These are phyloP conservation scores for Rhodotorula babjevae DNA, from an alignment of 768 basidiomycete genomes.

Conservation along the genomic window DNA sequence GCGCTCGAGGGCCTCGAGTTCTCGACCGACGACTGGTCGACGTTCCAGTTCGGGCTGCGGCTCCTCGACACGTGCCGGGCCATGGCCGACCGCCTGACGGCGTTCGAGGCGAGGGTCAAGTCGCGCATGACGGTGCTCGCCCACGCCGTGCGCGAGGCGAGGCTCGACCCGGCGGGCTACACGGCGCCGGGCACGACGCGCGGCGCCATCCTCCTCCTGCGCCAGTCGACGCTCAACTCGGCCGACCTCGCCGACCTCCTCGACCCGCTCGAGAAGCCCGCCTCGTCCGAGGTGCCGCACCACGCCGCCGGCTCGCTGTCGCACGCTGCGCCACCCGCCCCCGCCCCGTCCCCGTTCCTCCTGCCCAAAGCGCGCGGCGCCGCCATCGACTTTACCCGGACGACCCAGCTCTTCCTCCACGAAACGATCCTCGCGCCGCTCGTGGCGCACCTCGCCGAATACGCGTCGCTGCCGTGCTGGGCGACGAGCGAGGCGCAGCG, in stretches of 20 bases:
- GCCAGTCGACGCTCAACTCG: constrained; percentile 79
- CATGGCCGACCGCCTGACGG: constrained; percentile 61
- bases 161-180: constrained; percentile 56
- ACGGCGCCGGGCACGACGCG: constrained; percentile 57
- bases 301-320: background rate
- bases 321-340: background rate
- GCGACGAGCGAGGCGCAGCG: constrained; percentile 50
- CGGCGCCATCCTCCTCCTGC: constrained; percentile 66
- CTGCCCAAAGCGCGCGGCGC: constrained; percentile 34
- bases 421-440: constrained; percentile 79
- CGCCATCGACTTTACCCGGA: constrained; percentile 43
- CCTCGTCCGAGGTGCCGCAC: background rate
- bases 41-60: constrained; percentile 76
- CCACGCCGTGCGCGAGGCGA: constrained; percentile 57
- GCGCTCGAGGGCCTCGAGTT: constrained; percentile 71
- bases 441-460: constrained; percentile 63
- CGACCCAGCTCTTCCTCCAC: constrained; percentile 74
- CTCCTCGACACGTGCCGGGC: constrained; percentile 73
- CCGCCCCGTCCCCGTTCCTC: constrained; percentile 27
- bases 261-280: constrained; percentile 46
- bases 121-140: constrained; percentile 59
- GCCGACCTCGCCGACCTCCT: constrained; percentile 65
- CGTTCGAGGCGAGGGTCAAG: constrained; percentile 68
- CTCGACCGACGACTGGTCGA: constrained; percentile 78
- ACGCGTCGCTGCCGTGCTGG: constrained; percentile 69